Evolutionary conservation across 805 yeast species (phyloP).

Genomic region (Saccharomycopsis schoenii): DNA sequence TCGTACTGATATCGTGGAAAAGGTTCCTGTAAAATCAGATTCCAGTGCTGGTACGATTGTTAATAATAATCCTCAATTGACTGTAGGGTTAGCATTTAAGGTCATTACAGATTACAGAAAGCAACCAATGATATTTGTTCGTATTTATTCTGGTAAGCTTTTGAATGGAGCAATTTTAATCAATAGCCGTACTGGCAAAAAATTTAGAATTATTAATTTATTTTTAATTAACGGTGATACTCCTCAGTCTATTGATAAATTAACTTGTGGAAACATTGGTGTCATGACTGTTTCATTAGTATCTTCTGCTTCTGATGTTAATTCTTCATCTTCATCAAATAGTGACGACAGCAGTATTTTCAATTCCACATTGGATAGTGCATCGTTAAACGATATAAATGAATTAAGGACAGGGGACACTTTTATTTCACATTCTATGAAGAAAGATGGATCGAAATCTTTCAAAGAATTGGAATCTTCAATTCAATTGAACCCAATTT

Average conservation of each 20-base stretch:
- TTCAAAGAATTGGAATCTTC: conserved; percentile 36
- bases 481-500: conserved; percentile 61
- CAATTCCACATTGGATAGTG: neutral
- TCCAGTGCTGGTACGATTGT: conserved; percentile 38
- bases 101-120: conserved; percentile 77
- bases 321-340: neutral
- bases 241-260: conserved; percentile 57
- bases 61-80: conserved; percentile 46
- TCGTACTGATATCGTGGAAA: conserved; percentile 13
- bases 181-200: conserved; percentile 62
- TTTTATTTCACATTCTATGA: conserved; percentile 49
- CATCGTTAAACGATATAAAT: conserved; percentile 30
- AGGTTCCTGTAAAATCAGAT: conserved; percentile 31
- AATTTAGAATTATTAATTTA: conserved; percentile 56
- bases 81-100: conserved; percentile 83
- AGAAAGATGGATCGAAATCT: conserved; percentile 39
- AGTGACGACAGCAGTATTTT: conserved; percentile 1
- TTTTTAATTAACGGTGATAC: conserved; percentile 82
- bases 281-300: conserved; percentile 59
- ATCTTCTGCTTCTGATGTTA: conserved; percentile 1
- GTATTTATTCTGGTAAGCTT: conserved; percentile 80
- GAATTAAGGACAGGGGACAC: conserved; percentile 88
- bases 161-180: conserved; percentile 50
- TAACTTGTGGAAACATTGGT: conserved; percentile 80
- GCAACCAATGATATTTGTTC: conserved; percentile 74